phyloP scores from a whole-genome alignment of 768 basidiomycete genomes.

The Naematelia aurantialba region DNA sequence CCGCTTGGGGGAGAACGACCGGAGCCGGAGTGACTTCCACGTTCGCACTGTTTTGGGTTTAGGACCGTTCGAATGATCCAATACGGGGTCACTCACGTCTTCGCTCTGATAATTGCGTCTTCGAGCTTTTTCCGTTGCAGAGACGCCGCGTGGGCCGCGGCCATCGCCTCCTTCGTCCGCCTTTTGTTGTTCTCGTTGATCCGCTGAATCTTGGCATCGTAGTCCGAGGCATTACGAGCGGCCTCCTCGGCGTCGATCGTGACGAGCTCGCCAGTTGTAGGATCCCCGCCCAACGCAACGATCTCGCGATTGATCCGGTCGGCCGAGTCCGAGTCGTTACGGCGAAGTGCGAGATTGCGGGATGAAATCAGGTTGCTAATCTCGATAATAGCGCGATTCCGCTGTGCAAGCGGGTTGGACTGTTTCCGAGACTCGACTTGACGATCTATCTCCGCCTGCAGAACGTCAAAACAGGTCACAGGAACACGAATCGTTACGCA shows the following conservation, averaged over 20 bases:
- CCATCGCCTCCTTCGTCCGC: conserved; percentile 64
- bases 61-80: neutral
- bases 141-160: conserved; percentile 41
- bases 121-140: conserved; percentile 69
- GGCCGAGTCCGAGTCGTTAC: conserved; percentile 67
- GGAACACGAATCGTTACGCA: conserved; percentile 1
- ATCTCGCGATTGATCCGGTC: conserved; percentile 63
- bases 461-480: conserved; percentile 3
- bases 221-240: conserved; percentile 18
- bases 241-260: conserved; percentile 10
- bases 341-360: conserved; percentile 68
- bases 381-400: conserved; percentile 32
- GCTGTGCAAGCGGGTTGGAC: conserved; percentile 31
- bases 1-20: conserved; percentile 20
- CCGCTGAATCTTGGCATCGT: conserved; percentile 62
- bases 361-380: conserved; percentile 59
- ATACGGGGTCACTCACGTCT: conserved; percentile 44
- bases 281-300: conserved; percentile 55
- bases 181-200: conserved; percentile 88
- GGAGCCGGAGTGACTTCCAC: conserved; percentile 11
- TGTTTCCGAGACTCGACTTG: conserved; percentile 58
- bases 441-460: conserved; percentile 80
- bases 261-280: conserved; percentile 31
- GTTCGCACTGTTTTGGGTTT: conserved; percentile 1
- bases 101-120: conserved; percentile 64